Percentiles rank a stretch among this genome's conserved stretches.
phyloP scores from a whole-genome alignment of 129 eudicot genomes.

The Artemisia argyi region DNA sequence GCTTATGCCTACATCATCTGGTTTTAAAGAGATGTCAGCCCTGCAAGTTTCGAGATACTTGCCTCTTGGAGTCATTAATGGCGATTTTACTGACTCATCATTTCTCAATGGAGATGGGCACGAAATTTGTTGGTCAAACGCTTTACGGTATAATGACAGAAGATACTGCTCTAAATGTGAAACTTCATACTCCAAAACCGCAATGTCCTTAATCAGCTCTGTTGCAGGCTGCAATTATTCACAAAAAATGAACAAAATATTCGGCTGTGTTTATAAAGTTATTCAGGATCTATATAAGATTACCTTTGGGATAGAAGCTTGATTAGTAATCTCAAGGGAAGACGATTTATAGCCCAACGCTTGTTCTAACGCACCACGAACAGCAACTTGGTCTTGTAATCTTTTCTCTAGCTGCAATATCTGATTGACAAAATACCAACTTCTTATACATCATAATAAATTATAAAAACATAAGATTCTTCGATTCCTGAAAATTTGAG shows the following conservation, averaged over 20 bases:
- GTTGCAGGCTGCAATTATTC: constrained; percentile 69
- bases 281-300: not conserved
- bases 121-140: constrained; percentile 70
- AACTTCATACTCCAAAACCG: constrained; percentile 81
- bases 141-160: constrained; percentile 76
- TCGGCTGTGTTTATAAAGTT: not conserved
- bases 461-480: not conserved
- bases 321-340: constrained; percentile 40
- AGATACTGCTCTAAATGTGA: constrained; percentile 86
- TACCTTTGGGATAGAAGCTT: constrained; percentile 75
- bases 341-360: constrained; percentile 70
- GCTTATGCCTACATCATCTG: constrained; percentile 25
- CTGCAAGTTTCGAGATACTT: constrained; percentile 51
- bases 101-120: constrained; percentile 59
- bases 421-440: constrained; percentile 31
- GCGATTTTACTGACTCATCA: constrained; percentile 40
- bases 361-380: constrained; percentile 80
- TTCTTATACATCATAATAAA: too few species aligned
- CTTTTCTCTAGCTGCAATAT: constrained; percentile 87
- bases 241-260: not conserved
- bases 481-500: constrained; percentile 9
- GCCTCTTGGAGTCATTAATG: constrained; percentile 57
- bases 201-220: constrained; percentile 76
- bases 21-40: constrained; percentile 43
- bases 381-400: constrained; percentile 74